Evolutionary conservation across 495 filamentous ascomycete genomes (phyloP), one percentile per base, ranked within the genome.

Genomic region (Xylaria longipes): DNA sequence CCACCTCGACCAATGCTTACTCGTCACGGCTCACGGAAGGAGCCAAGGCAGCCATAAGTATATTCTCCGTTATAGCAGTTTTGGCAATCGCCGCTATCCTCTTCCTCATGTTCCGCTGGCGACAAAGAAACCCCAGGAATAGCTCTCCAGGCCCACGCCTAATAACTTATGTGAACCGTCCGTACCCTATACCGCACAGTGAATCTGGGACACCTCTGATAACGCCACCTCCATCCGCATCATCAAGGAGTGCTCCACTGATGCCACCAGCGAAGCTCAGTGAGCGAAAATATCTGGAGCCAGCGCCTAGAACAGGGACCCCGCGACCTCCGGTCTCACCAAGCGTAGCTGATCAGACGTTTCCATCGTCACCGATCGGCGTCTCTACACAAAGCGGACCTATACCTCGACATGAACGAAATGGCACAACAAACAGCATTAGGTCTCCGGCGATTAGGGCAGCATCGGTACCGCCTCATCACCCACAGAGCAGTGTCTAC

Each of bases 231-330:
- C 70, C 74, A 64, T 79, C 81, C 5, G 73, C 72, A 17, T 75
- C 74, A 20, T 71, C 78, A 17, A 73, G 71, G 41, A 71, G 71
- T 20, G 58, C 65, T 17, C 71, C 73, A 6, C 67, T 83, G 31
- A 83, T 78, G 7, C 83, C 84, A 14, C 84, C 83, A 4, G 79
- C 82, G 11, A 83, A 82, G 8, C 78, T 86, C 14, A 80, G 82
- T 60, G 82, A 86, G 57, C 78, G 83, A 27, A 80, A 73, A 35
- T 79, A 83, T 50, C 78, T 85, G 43, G 61, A 71, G 12, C 62
- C 69, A 17, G 29, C 54, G 17, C 61, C 27, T n/a, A 48, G n/a
- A 29, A 25, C 39, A 27, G 69, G 50, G 8, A 15, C 62, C 25
- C 25, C 39, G 25, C 48, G 50, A 25, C 31, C 41, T 76, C 80